Evolutionary conservation across 768 basidiomycete species (phyloP), one percentile per base, ranked within the genome.

Genomic region (Leccinum boreale): DNA sequence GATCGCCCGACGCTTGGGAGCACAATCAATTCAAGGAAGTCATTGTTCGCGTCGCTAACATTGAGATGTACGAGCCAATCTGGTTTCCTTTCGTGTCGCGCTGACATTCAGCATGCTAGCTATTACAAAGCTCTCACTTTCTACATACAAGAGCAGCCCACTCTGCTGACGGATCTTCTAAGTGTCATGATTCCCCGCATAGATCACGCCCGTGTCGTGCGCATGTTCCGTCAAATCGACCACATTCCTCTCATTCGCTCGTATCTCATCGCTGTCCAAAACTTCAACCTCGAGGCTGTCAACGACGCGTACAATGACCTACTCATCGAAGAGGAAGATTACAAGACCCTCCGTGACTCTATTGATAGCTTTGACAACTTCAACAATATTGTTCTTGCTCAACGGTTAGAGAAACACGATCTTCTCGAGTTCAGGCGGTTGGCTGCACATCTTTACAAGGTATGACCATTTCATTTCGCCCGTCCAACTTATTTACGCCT

Each of bases 21-120:
- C 97, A 99, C 77, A 95, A 93, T 67, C 96, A 98, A 73, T 99
- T 99, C 87, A 98, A 98, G 81, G 97, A 98, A 65, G 88, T 97
- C 57, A 83, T 97, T 55, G 92, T 98, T 68, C 91, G 95, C 58
- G 95, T 90, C 21, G 96, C 97, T 50, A 99, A 99, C 68, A 85
- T 98, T 60, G 97, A 99, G 77, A 98, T 99, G 91, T 91, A 73
- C 58, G 85, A 64, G 24, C 2, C 52, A 52, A 5, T 36, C 42
- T 12, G 36, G 6, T 14, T 51, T 46, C 10, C 23, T 36, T 23
- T 19, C 31, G 5, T 6, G 11, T 23, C 11, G 51, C 2, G 23
- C 58, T 70, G 5, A 71, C 7, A 6, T 52, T 35, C 0, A 35
- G 49, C 28, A 23, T 36, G 24, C 52, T 52, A 93, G 92, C 62